A percentile compares a stretch with the other conserved stretches of the same genome.
These are phyloP conservation scores for Jaminaea rosea DNA, from an alignment of 1,284 basidiomycete species.

Conservation along the genomic window DNA sequence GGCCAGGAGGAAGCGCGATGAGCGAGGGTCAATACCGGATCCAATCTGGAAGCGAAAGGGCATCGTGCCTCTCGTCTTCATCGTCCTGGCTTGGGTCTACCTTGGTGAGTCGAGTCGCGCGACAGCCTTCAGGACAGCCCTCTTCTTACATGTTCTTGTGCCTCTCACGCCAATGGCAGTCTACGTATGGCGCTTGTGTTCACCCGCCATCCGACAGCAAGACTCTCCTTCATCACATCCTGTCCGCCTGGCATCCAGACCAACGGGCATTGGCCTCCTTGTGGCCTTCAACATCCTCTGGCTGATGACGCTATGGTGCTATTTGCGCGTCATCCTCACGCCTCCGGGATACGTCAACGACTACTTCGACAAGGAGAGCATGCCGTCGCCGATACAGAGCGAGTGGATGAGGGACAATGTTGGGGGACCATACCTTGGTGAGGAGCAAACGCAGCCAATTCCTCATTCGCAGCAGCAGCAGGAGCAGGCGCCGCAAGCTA, in stretches of 20 bases:
- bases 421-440: background rate
- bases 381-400: background rate
- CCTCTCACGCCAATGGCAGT: background rate
- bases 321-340: slow-evolving; percentile 22
- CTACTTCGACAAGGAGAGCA: slow-evolving; percentile 15
- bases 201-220: slow-evolving; percentile 19
- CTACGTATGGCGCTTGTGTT: slow-evolving; percentile 30
- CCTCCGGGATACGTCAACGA: slow-evolving; percentile 37
- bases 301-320: slow-evolving; percentile 37
- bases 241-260: slow-evolving; percentile 5
- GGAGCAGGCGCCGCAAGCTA: too few relatives aligned
- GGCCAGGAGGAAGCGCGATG: background rate
- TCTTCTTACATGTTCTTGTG: too few relatives aligned
- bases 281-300: slow-evolving; percentile 30
- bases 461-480: too few relatives aligned
- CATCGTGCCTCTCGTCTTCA: slow-evolving; percentile 24
- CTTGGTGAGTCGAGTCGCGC: slow-evolving; percentile 6
- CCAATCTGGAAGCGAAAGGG: slow-evolving; percentile 16
- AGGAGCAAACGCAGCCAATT: background rate
- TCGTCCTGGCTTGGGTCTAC: slow-evolving; percentile 36
- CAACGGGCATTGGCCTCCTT: slow-evolving; percentile 27
- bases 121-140: background rate
- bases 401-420: slow-evolving; percentile 9
- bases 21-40: slow-evolving; percentile 11
- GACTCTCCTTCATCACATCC: slow-evolving; percentile 1